A percentile compares a stretch with the other conserved stretches of the same genome.
Evolutionary conservation across 2,329 filamentous ascomycete species (phyloP).

Genomic region (Monilinia fructigena): DNA sequence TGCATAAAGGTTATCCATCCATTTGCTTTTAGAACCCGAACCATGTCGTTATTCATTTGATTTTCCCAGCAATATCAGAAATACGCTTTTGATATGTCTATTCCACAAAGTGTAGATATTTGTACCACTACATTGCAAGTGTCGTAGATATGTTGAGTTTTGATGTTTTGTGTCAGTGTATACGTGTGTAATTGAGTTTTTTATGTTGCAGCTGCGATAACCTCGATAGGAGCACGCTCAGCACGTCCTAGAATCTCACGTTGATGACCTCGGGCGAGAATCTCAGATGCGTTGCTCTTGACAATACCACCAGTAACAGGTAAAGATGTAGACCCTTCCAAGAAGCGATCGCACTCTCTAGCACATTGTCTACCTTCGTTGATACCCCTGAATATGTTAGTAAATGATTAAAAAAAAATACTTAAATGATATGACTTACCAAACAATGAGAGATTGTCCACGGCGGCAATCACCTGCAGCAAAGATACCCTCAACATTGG

Average conservation of each 20-base stretch:
- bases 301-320: constrained; percentile 92
- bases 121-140: constrained; percentile 10
- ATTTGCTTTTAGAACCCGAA: neutral
- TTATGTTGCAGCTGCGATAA: constrained; percentile 34
- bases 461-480: constrained; percentile 93
- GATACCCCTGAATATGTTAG: constrained; percentile 69
- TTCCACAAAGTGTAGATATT: constrained; percentile 6
- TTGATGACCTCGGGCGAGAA: constrained; percentile 45
- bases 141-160: constrained; percentile 16
- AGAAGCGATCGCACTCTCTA: constrained; percentile 85
- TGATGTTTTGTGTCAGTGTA: constrained; percentile 1
- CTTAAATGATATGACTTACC: constrained; percentile 56
- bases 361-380: constrained; percentile 94
- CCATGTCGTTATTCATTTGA: constrained; percentile 7
- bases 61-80: constrained; percentile 19
- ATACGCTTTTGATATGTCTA: constrained; percentile 13
- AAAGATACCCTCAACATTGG: constrained; percentile 85
- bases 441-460: constrained; percentile 93
- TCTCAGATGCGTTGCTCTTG: constrained; percentile 74
- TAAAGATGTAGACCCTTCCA: constrained; percentile 75
- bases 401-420: constrained; percentile 5
- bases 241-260: constrained; percentile 29
- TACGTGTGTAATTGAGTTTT: neutral
- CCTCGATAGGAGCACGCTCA: constrained; percentile 33
- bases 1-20: constrained; percentile 3